Conservation (phyloP, 2,329 filamentous ascomycete species). For the Microascus cirrosus region DNA sequence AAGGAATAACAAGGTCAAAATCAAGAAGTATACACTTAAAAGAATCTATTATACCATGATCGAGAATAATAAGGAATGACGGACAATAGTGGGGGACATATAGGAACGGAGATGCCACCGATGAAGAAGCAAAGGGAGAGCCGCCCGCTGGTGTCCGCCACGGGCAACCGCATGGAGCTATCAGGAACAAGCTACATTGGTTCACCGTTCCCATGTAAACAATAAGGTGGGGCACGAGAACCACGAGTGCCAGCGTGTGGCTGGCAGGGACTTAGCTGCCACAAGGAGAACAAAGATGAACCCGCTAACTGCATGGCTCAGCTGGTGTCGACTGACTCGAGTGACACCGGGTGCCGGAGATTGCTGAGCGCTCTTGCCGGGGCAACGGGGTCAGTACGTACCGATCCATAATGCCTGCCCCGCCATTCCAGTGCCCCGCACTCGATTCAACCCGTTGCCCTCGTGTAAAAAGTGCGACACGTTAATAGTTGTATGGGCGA, state of each 20-base stretch:
- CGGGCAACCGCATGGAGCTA: not conserved
- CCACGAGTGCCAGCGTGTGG: not conserved
- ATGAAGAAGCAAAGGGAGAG: not conserved
- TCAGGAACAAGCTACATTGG: not conserved
- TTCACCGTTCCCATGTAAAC: not conserved
- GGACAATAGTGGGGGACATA: not conserved
- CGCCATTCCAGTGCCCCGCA: not conserved
- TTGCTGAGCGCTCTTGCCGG: not conserved
- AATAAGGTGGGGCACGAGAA: not conserved
- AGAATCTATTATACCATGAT: not conserved
- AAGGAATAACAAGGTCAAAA: not conserved
- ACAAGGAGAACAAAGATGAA: not conserved
- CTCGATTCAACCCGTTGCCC: not conserved
- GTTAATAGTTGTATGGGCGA: conserved; percentile 1
- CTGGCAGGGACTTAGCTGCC: not conserved
- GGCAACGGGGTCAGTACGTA: not conserved
- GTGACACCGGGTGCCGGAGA: not conserved
- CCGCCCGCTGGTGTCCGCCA: not conserved
- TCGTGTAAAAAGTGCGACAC: not conserved
- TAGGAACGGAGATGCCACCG: not conserved
- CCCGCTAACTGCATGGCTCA: not conserved
- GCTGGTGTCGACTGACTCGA: not conserved
- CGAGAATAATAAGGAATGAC: not conserved
- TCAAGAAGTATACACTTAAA: not conserved
- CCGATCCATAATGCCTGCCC: not conserved